Conservation (phyloP, 2,329 filamentous ascomycete species). For the Botrytis deweyae region DNA sequence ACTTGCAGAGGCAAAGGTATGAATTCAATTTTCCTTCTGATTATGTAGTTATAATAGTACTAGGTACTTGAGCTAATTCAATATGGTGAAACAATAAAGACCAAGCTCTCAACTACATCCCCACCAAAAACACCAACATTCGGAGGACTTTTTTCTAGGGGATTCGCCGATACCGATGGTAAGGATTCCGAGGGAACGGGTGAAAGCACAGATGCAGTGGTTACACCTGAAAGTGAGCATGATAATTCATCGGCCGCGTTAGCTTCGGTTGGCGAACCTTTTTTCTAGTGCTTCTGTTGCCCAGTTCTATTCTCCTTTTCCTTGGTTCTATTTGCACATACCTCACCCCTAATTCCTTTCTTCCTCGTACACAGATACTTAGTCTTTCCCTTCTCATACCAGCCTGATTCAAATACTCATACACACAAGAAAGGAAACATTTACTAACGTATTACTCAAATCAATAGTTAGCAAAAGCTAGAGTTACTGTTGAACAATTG, state of each 20-base stretch:
- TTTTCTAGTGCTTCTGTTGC: slow-evolving; percentile 34
- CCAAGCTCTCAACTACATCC: slow-evolving; percentile 41
- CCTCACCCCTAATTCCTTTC: background rate
- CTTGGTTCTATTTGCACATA: background rate
- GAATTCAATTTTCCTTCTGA: slow-evolving; percentile 4
- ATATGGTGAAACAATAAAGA: slow-evolving; percentile 41
- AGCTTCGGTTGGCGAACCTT: slow-evolving; percentile 58
- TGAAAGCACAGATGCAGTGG: slow-evolving; percentile 29
- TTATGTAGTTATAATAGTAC: slow-evolving; percentile 8
- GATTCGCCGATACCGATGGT: slow-evolving; percentile 47
- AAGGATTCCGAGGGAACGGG: slow-evolving; percentile 36
- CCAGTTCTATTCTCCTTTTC: slow-evolving; percentile 15
- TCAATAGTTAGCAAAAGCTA: slow-evolving; percentile 39
- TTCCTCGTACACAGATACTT: background rate
- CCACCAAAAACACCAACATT: slow-evolving; percentile 41
- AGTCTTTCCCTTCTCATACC: background rate
- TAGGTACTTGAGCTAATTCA: slow-evolving; percentile 17
- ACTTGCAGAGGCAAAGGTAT: slow-evolving; percentile 59
- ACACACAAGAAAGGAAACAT: background rate
- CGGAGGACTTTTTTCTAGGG: slow-evolving; percentile 52
- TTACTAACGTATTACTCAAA: slow-evolving; percentile 29
- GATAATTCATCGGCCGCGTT: slow-evolving; percentile 65
- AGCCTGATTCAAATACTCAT: background rate
- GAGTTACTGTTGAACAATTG: slow-evolving; percentile 40
- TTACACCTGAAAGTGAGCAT: slow-evolving; percentile 57